Conservation (phyloP, 208 protist genomes). For the Leishmania arabica region DNA sequence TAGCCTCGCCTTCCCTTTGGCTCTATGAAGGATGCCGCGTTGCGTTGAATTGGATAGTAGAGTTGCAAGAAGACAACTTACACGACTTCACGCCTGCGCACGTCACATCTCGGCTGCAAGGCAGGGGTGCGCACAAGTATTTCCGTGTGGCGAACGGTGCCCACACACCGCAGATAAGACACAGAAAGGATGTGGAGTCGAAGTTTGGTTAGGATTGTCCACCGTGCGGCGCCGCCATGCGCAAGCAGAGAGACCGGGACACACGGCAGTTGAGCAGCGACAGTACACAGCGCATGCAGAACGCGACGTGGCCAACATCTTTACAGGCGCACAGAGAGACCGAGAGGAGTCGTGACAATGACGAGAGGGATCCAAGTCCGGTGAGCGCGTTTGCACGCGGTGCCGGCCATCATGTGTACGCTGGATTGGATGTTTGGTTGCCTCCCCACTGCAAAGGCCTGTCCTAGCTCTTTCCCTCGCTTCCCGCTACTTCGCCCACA, state of each 20-base stretch:
- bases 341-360: not conserved
- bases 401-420: not conserved
- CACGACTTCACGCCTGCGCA: not conserved
- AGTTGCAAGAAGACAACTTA: not conserved
- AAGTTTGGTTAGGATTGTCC: not conserved
- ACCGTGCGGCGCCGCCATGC: not conserved
- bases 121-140: not conserved
- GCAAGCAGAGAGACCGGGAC: not conserved
- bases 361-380: not conserved
- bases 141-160: not conserved
- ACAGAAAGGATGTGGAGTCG: not conserved
- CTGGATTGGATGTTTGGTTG: not conserved
- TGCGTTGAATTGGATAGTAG: not conserved
- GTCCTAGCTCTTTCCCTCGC: not conserved
- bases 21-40: not conserved
- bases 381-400: not conserved
- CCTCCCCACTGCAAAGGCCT: not conserved
- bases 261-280: not conserved
- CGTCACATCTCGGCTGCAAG: not conserved
- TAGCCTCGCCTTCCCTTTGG: not conserved
- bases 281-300: not conserved
- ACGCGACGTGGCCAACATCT: not conserved
- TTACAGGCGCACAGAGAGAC: not conserved
- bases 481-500: not conserved
- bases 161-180: not conserved